phyloP scores from a whole-genome alignment of 352 stramenopile genomes.

The Phytophthora hybrid region DNA sequence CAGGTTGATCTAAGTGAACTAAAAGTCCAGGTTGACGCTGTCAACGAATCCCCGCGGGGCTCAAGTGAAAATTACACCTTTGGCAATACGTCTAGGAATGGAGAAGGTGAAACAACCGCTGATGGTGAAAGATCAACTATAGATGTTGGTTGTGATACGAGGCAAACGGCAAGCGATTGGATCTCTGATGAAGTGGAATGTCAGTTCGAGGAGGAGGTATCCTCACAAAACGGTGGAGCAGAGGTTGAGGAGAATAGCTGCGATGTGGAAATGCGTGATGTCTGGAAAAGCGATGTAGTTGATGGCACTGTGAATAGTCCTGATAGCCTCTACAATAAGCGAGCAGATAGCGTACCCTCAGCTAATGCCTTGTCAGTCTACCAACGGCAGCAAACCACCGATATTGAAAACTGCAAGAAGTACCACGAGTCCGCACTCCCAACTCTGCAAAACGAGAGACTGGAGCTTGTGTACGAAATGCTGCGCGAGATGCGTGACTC shows the following conservation, averaged over 20 bases:
- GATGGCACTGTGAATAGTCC: neutral
- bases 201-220: neutral
- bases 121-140: conserved; percentile 1
- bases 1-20: conserved; percentile 28
- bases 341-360: neutral
- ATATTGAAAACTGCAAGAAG: neutral
- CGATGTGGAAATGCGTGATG: neutral
- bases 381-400: neutral
- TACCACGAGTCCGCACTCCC: neutral
- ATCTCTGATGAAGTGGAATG: neutral
- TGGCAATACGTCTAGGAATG: neutral
- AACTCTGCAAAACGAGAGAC: conserved; percentile 16
- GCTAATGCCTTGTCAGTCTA: neutral
- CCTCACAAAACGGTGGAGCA: neutral
- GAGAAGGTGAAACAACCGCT: neutral
- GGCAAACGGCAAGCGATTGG: neutral
- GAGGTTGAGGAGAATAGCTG: neutral
- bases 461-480: conserved; percentile 37
- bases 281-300: neutral
- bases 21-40: neutral
- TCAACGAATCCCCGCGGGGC: neutral
- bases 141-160: conserved; percentile 33
- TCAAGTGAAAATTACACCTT: neutral
- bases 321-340: neutral
- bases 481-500: conserved; percentile 29